Percentiles rank a stretch among this genome's conserved stretches.
These are phyloP conservation scores for Heteromeles arbutifolia DNA, from an alignment of 306 rosid genomes.

Conservation along the genomic window DNA sequence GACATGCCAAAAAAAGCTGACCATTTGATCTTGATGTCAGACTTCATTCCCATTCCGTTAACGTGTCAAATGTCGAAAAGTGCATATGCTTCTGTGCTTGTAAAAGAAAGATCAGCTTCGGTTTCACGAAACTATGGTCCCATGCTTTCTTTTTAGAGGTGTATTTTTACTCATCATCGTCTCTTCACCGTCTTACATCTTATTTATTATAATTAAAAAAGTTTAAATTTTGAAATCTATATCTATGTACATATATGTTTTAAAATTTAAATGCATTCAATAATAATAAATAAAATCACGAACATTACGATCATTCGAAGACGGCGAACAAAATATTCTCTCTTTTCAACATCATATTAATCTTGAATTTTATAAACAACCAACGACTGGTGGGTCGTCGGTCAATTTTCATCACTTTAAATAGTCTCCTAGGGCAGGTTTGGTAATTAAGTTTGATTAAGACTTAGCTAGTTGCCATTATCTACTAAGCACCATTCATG, in stretches of 20 bases:
- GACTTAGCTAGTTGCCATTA: neutral
- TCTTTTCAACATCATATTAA: neutral
- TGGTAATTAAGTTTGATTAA: neutral
- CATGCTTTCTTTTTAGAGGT: too few relatives aligned
- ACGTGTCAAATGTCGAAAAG: conserved; percentile 13
- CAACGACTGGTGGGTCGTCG: neutral
- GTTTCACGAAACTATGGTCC: conserved; percentile 20
- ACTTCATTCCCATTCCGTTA: conserved; percentile 1
- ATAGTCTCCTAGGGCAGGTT: neutral
- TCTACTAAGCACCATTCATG: neutral
- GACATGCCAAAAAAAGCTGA: neutral
- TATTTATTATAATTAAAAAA: too few relatives aligned
- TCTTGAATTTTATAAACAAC: neutral
- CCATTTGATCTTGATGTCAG: conserved; percentile 18
- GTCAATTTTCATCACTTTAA: neutral
- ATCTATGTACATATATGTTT: too few relatives aligned
- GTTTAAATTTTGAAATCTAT: too few relatives aligned
- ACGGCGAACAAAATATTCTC: too few relatives aligned
- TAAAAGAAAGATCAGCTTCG: conserved; percentile 21
- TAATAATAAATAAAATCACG: too few relatives aligned
- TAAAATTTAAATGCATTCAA: too few relatives aligned
- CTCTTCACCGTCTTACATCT: too few relatives aligned
- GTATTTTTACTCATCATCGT: too few relatives aligned
- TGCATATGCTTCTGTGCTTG: neutral
- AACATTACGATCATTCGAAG: too few relatives aligned